Conservation (phyloP, 2,329 filamentous ascomycete genomes). For the Colletotrichum sublineola region DNA sequence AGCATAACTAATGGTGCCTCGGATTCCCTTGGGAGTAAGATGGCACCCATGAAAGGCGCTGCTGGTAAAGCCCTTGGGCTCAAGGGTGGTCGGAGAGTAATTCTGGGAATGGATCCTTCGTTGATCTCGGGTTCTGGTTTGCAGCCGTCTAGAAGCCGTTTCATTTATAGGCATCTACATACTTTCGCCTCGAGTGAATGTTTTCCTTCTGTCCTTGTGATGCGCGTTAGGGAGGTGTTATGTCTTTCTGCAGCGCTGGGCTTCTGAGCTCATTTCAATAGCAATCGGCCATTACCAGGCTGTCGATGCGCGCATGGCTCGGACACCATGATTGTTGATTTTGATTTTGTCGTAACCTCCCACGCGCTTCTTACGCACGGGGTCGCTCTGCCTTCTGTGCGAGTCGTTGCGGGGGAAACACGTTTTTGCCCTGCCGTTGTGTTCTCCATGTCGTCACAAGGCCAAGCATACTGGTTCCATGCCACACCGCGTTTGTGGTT, state of each 20-base stretch:
- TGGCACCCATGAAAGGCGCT: conserved; percentile 38
- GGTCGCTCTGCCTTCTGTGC: background rate
- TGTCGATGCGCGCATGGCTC: background rate
- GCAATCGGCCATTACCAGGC: background rate
- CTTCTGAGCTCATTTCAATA: background rate
- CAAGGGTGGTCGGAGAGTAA: conserved; percentile 42
- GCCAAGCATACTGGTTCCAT: background rate
- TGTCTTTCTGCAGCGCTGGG: background rate
- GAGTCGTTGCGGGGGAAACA: background rate
- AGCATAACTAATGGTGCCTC: conserved; percentile 42
- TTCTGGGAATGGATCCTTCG: conserved; percentile 44
- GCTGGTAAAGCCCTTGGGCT: conserved; percentile 43
- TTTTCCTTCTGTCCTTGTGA: background rate
- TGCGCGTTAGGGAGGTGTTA: background rate
- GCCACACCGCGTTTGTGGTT: background rate
- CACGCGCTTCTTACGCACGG: background rate
- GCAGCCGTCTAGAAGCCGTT: conserved; percentile 42
- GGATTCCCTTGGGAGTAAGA: background rate
- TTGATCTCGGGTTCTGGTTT: conserved; percentile 44
- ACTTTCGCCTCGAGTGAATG: conserved; percentile 12
- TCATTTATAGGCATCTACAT: conserved; percentile 45
- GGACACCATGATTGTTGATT: background rate
- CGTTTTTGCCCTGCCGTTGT: background rate
- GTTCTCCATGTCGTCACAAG: background rate
- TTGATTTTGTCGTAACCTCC: background rate